Conservation (phyloP, 2,329 filamentous ascomycete species). For the Blumeria graminis region DNA sequence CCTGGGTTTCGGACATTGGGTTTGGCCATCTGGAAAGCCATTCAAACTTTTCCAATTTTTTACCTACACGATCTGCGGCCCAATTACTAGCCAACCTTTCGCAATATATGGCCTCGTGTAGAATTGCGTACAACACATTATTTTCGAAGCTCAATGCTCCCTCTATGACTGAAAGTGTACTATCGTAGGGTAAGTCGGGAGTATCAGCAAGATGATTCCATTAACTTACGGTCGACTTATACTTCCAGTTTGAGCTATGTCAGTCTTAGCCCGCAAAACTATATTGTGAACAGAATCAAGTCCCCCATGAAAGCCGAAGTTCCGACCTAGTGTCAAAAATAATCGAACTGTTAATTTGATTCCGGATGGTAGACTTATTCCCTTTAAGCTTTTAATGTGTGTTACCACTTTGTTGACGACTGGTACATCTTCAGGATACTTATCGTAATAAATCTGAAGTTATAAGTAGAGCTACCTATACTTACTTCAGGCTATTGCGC, state of each 20-base stretch:
- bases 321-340: constrained; percentile 54
- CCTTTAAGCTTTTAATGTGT: constrained; percentile 33
- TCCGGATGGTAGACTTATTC: constrained; percentile 44
- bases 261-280: constrained; percentile 43
- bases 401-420: constrained; percentile 40
- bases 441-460: constrained; percentile 39
- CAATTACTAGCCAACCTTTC: constrained; percentile 43
- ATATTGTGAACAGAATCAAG: constrained; percentile 51
- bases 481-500: background rate
- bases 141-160: constrained; percentile 44
- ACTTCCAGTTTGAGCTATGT: constrained; percentile 53
- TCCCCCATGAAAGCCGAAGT: constrained; percentile 58
- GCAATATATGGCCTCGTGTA: constrained; percentile 80
- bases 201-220: background rate
- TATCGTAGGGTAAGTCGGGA: background rate
- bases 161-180: constrained; percentile 44
- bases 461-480: background rate
- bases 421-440: constrained; percentile 59
- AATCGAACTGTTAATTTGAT: constrained; percentile 47
- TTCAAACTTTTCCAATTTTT: constrained; percentile 20
- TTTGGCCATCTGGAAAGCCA: constrained; percentile 17
- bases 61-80: constrained; percentile 44
- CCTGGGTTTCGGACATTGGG: constrained; percentile 16
- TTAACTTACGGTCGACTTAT: constrained; percentile 32
- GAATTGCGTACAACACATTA: constrained; percentile 57